Conservation (phyloP, 228 moss, liverwort and hornwort species). For the Sphagnum fallax region DNA sequence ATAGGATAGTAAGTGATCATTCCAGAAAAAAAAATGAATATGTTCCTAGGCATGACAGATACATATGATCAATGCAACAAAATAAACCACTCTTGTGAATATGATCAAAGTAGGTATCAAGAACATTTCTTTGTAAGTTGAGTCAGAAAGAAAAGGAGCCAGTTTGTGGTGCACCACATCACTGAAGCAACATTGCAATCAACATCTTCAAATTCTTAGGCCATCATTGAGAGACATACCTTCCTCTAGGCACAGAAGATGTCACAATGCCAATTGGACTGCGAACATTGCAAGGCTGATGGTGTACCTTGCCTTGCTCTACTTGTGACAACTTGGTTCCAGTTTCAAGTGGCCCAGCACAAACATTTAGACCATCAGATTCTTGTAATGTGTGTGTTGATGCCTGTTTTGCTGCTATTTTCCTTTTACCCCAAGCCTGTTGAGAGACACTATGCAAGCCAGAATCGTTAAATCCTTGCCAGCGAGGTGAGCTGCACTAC, state of each 20-base stretch:
- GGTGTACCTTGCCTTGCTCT: slow-evolving; percentile 6
- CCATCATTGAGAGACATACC: slow-evolving; percentile 16
- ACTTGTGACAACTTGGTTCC: slow-evolving; percentile 8
- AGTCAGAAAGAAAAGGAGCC: too few relatives aligned
- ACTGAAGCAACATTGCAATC: too few relatives aligned
- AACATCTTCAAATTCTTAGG: too few relatives aligned
- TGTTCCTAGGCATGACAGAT: too few relatives aligned
- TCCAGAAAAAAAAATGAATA: too few relatives aligned
- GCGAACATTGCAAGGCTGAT: slow-evolving; percentile 32
- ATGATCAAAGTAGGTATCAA: not conserved
- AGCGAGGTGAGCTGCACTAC: slow-evolving; percentile 42
- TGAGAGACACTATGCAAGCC: slow-evolving; percentile 36
- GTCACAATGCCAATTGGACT: slow-evolving; percentile 61
- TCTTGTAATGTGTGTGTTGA: not conserved
- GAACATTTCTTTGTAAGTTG: not conserved
- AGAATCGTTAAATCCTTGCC: slow-evolving; percentile 63
- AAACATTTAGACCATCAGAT: slow-evolving; percentile 1
- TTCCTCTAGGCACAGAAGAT: slow-evolving; percentile 65
- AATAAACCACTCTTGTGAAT: slow-evolving; percentile 10
- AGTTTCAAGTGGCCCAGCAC: not conserved
- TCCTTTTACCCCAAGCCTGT: slow-evolving; percentile 13
- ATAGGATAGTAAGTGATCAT: too few relatives aligned
- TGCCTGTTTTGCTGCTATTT: slow-evolving; percentile 5
- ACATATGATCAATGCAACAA: too few relatives aligned
- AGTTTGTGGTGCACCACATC: too few relatives aligned